phyloP scores from a whole-genome alignment of 176 grass and related monocot species.

The Carex scoparia region DNA sequence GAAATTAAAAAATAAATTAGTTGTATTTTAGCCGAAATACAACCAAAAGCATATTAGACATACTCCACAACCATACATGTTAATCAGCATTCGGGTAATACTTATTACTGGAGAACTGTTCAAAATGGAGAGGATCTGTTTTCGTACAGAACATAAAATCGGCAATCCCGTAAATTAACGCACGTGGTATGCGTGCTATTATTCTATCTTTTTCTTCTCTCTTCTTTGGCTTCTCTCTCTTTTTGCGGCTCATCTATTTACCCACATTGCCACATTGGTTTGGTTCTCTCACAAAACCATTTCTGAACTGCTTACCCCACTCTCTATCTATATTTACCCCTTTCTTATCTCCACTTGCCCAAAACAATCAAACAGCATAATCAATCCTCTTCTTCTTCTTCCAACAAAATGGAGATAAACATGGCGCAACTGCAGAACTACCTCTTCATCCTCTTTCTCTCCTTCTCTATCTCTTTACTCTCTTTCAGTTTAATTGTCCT shows the following conservation, averaged over 20 bases:
- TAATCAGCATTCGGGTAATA: no score
- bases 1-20: no score
- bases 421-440: neutral
- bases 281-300: neutral
- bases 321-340: neutral
- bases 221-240: neutral
- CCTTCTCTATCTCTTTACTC: slow-evolving; percentile 24
- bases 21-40: no score
- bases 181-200: slow-evolving; percentile 5
- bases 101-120: no score
- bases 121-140: neutral
- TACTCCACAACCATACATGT: no score
- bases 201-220: neutral
- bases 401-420: neutral
- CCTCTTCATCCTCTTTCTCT: slow-evolving; percentile 24
- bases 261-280: no score
- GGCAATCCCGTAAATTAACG: neutral
- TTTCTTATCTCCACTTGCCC: neutral
- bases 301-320: neutral
- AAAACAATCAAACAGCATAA: neutral
- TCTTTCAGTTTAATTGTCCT: slow-evolving; percentile 27
- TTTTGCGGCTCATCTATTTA: neutral
- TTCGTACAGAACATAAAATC: neutral
- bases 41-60: no score
- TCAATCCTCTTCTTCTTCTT: neutral